These are phyloP conservation scores for Magnusiomyces paraingens DNA, from an alignment of 1,139 yeast species.

Conservation along the genomic window DNA sequence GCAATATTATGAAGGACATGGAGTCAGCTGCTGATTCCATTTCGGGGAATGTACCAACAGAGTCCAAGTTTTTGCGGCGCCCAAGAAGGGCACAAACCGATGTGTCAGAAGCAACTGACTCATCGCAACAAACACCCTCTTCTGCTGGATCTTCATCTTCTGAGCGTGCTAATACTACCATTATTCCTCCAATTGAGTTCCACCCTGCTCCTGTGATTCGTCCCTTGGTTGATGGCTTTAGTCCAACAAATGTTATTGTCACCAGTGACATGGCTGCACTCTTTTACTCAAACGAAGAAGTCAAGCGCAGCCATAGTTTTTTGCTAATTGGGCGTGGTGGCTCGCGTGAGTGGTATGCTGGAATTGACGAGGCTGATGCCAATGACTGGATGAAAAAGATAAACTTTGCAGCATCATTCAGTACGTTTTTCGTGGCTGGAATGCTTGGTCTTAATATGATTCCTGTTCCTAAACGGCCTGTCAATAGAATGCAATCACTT, in stretches of 20 bases:
- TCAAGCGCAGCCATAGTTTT: constrained; percentile 23
- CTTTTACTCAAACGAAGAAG: constrained; percentile 7
- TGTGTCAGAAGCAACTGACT: no score
- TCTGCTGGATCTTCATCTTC: no score
- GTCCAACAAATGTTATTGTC: constrained; percentile 32
- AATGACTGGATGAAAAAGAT: constrained; percentile 51
- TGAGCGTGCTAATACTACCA: no score
- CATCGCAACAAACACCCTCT: no score
- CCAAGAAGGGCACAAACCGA: no score
- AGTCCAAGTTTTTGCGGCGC: no score
- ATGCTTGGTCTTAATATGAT: constrained; percentile 18
- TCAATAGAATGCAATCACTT: background rate
- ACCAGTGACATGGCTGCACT: constrained; percentile 36
- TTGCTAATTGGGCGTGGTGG: constrained; percentile 32
- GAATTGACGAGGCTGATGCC: constrained; percentile 36
- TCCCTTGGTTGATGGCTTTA: constrained; percentile 37
- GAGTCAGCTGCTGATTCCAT: constrained; percentile 1
- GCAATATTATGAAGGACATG: constrained; percentile 19
- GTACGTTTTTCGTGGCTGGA: constrained; percentile 36
- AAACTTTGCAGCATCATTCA: constrained; percentile 49
- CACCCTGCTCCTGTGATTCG: constrained; percentile 21
- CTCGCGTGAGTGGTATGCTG: constrained; percentile 34
- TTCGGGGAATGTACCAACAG: no score
- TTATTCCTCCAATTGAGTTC: background rate
- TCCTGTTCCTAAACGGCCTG: background rate